Evolutionary conservation across 2,329 filamentous ascomycete species (phyloP).

Genomic region (Hyphodiscus sp.): DNA sequence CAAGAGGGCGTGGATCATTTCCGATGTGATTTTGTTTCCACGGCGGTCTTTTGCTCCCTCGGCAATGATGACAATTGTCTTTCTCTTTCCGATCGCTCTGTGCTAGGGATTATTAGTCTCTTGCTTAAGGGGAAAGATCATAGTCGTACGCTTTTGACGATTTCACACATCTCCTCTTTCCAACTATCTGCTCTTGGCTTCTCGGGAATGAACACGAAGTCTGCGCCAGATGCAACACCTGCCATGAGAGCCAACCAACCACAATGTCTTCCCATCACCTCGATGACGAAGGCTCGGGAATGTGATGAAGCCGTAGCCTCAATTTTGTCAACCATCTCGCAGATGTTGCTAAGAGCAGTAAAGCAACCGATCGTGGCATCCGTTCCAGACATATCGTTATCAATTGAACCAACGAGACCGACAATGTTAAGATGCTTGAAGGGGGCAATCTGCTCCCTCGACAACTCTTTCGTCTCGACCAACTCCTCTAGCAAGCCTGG

Average conservation of each 20-base stretch:
- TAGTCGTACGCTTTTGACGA: slow-evolving; percentile 60
- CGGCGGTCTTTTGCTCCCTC: slow-evolving; percentile 86
- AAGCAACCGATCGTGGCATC: slow-evolving; percentile 98
- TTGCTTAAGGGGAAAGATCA: not conserved
- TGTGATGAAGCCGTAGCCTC: slow-evolving; percentile 93
- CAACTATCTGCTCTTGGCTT: slow-evolving; percentile 83
- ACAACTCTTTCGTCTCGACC: slow-evolving; percentile 66
- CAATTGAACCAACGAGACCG: slow-evolving; percentile 91
- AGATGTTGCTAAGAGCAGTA: slow-evolving; percentile 86
- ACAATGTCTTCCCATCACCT: slow-evolving; percentile 97
- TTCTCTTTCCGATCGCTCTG: slow-evolving; percentile 81
- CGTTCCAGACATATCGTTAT: slow-evolving; percentile 96
- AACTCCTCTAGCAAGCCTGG: slow-evolving; percentile 81
- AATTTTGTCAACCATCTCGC: slow-evolving; percentile 93
- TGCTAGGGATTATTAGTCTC: slow-evolving; percentile 48
- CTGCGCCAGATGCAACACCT: slow-evolving; percentile 87
- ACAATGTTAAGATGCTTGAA: slow-evolving; percentile 92
- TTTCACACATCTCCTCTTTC: slow-evolving; percentile 78
- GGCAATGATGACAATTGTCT: slow-evolving; percentile 96
- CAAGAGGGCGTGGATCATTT: slow-evolving; percentile 82
- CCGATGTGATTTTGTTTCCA: slow-evolving; percentile 75
- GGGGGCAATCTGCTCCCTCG: slow-evolving; percentile 61
- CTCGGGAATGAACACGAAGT: slow-evolving; percentile 96
- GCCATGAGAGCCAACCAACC: slow-evolving; percentile 97
- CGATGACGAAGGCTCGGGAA: slow-evolving; percentile 92